Base-by-base conservation (phyloP, 83 land plant genomes). In the Diphasiastrum complanatum region DNA sequence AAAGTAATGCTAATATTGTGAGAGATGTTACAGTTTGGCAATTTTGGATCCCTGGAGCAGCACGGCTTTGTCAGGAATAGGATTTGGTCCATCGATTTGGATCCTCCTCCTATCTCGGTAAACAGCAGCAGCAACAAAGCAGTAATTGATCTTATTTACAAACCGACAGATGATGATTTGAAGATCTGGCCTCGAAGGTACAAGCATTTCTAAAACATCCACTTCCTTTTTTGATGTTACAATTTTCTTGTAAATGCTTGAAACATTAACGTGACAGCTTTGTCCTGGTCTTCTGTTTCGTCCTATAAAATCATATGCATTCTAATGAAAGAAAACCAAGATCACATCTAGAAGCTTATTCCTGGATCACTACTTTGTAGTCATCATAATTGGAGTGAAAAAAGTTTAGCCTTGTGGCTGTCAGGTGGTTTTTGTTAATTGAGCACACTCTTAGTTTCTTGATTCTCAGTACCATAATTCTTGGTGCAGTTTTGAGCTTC, bases 11-110 rank as follows among this genome's bases (percentile, higher is more conserved):
- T 19, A 18, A 18, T 28, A 51, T 6, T 0, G 23, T 53, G 30
- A n/a, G n/a, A n/a, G n/a, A n/a, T n/a, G n/a, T n/a, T n/a, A n/a
- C 51, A 71, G 74, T 53, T 65, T 32, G 33, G 52, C 26, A 56
- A 65, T 65, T 5, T 56, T 20, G 63, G 74, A 2, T 22, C 74
- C n/a, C 68, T 65, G 46, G 74, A 71, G 33, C 35, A 46, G 61
- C 74, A 71, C 33, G 74, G 74, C 5, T 55, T 71, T 38, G 74
- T 63, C n/a, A 64, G 74, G 61, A 63, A 36, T 34, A 65, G 70
- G 33, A 5, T 65, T 47, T 71, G 74, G 74, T 27, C 31, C 18
- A 56, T 65, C 32, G 74, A 71, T 5, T 36, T 47, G 10, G 24
- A 66, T 57, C 62, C 69, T 11, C 63, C 61, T 29, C 62, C 27